Evolutionary conservation across 2,329 filamentous ascomycete species (phyloP), one percentile per base, ranked within the genome.

Genomic region (Fusarium transvaalense): DNA sequence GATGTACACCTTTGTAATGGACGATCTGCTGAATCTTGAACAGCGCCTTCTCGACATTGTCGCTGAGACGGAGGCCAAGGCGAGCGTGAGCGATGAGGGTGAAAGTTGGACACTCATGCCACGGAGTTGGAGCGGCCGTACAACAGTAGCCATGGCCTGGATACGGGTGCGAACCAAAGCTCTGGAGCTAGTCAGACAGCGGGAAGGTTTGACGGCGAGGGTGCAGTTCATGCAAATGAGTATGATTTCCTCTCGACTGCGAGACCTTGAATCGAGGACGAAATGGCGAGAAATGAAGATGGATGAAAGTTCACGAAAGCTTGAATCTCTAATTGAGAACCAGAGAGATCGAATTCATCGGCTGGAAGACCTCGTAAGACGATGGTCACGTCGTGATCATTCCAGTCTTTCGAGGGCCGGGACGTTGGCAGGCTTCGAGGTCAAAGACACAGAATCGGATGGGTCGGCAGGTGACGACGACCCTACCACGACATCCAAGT

Each of bases 191-290:
- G 81, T 82, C 19, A 76, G 81, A 27, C 81, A 84, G 75, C 78
- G 82, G 46, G 82, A 84, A 53, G 78, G 80, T 4, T 67, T 83
- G 68, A 82, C 81, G 3, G 77, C 77, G 10, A 76, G 82, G 37
- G 82, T 85, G 39, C 78, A 83, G 47, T 85, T 84, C 66, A 78
- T 82, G 56, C 82, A 85, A 71, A 82, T 82, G 77, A 83, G 80
- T 74, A 81, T 84, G 78, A 79, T 84, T 31, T 80, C 81, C 43
- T 82, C 82, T 75, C 74, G 77, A 51, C 73, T 81, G 51, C 67
- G 77, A 12, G 76, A 80, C 35, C 71, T 82, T 12, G 79, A 82
- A 67, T 69, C 68, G 25, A 72, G 72, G 48, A 75, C 74, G 10
- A 76, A 71, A 31, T 71, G 70, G 71, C 71, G 71, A n/a, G 77